Base-by-base conservation (phyloP, 2,329 filamentous ascomycete species). In the Talaromyces verruculosus region DNA sequence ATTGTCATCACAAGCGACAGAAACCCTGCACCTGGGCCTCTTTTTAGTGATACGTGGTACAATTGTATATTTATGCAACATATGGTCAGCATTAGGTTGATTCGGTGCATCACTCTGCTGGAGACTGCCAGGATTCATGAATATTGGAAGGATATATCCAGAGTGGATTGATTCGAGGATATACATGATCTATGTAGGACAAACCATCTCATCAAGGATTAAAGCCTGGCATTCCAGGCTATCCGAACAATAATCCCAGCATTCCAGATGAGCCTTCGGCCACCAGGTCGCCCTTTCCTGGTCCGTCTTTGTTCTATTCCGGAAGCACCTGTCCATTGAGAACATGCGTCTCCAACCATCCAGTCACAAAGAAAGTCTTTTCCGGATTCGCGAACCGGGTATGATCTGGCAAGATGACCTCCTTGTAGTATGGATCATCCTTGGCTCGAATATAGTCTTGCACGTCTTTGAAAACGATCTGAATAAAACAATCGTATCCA, bases 401-500 rank as follows among this genome's bases (percentile, higher is more conserved):
- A 70, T 77, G 75, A 57, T 77, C 75, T 28, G 72, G 73, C 55
- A 70, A 70, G 25, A 76, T 71, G 17, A 69, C 68, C 22, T 69
- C 64, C 37, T 66, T 69, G 58, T 71, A 77, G 45, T 71, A 70
- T 19, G 72, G 72, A 68, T 77, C 74, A 7, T 67, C 68, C 68
- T 75, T 75, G 61, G 77, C 69, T 6, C 60, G 68, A 28, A 74
- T 69, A 66, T 74, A 76, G 61, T 73, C 72, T 43, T 73, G 67
- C 5, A 75, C 67, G 59, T 74, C 71, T n/a, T 67, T 66, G 64
- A 77, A 77, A 7, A 72, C 71, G 58, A 74, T 72, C 65, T 76
- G 73, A n/a, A 75, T 69, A 51, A 77, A 68, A 63, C 69, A 72
- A 61, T 77, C 75, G 66, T 72, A 76, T 37, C 74, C 71, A 3